Evolutionary conservation across 495 filamentous ascomycete genomes (phyloP).

Genomic region (Penicilliopsis zonata): DNA sequence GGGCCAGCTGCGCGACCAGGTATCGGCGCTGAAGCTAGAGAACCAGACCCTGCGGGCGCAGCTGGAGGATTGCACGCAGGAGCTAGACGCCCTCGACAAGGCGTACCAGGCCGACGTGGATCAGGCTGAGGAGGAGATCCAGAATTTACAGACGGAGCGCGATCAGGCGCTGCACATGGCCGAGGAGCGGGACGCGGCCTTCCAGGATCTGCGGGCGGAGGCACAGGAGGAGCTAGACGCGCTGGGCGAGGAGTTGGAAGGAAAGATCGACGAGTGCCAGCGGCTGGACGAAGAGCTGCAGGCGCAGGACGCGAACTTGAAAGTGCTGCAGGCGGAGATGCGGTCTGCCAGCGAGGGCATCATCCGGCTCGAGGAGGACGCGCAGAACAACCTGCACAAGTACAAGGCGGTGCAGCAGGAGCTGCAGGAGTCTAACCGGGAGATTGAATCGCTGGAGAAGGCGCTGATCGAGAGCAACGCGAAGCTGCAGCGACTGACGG

Average conservation of each 20-base stretch:
- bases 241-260: conserved; percentile 68
- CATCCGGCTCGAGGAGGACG: conserved; percentile 76
- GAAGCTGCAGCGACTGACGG: conserved; percentile 72
- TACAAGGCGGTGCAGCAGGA: conserved; percentile 66
- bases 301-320: conserved; percentile 61
- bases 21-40: conserved; percentile 71
- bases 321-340: conserved; percentile 80
- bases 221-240: conserved; percentile 73
- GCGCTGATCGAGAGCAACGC: conserved; percentile 67
- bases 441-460: conserved; percentile 65
- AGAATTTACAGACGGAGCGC: conserved; percentile 65
- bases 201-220: conserved; percentile 65
- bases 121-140: conserved; percentile 63
- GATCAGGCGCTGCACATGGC: conserved; percentile 72
- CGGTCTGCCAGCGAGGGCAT: conserved; percentile 76
- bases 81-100: conserved; percentile 51
- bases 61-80: conserved; percentile 52
- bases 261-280: conserved; percentile 59
- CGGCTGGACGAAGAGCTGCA: conserved; percentile 24
- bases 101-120: conserved; percentile 68
- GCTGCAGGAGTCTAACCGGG: conserved; percentile 59
- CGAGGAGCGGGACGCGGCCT: conserved; percentile 67
- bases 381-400: conserved; percentile 50
- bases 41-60: conserved; percentile 71
- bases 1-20: conserved; percentile 71